Evolutionary conservation across 495 filamentous ascomycete species (phyloP).

Genomic region (Elasticomyces elasticus): DNA sequence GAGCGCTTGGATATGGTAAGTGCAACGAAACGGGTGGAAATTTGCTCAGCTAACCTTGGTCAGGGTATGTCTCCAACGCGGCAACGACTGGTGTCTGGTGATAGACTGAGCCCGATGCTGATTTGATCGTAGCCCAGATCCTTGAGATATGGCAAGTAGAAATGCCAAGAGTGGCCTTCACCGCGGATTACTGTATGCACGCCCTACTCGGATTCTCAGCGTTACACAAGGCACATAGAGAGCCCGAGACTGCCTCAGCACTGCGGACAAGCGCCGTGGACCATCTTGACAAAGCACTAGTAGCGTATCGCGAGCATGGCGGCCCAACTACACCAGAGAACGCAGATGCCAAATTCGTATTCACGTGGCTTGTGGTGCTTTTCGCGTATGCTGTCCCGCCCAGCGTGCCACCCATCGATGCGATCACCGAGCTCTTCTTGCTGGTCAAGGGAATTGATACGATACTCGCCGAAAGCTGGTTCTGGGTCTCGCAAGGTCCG

Average conservation of each 20-base stretch:
- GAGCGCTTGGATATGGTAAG: slow-evolving; percentile 7
- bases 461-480: slow-evolving; percentile 15
- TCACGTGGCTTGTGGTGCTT: slow-evolving; percentile 18
- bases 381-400: slow-evolving; percentile 19
- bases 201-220: slow-evolving; percentile 17
- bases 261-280: slow-evolving; percentile 18
- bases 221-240: slow-evolving; percentile 14
- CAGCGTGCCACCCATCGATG: slow-evolving; percentile 17
- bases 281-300: slow-evolving; percentile 19
- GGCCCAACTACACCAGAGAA: slow-evolving; percentile 11
- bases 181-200: slow-evolving; percentile 18
- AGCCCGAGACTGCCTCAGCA: slow-evolving; percentile 4
- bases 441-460: slow-evolving; percentile 20
- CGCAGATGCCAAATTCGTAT: slow-evolving; percentile 17
- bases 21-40: no score
- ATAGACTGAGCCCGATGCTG: no score
- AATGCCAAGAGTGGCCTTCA: slow-evolving; percentile 17
- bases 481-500: slow-evolving; percentile 19
- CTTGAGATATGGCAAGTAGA: slow-evolving; percentile 15
- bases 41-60: no score
- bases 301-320: slow-evolving; percentile 10
- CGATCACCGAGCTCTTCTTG: slow-evolving; percentile 17
- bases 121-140: background rate
- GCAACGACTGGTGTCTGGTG: background rate
- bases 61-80: background rate